Conservation (phyloP, 2,329 filamentous ascomycete species). For the Fusarium sp. region DNA sequence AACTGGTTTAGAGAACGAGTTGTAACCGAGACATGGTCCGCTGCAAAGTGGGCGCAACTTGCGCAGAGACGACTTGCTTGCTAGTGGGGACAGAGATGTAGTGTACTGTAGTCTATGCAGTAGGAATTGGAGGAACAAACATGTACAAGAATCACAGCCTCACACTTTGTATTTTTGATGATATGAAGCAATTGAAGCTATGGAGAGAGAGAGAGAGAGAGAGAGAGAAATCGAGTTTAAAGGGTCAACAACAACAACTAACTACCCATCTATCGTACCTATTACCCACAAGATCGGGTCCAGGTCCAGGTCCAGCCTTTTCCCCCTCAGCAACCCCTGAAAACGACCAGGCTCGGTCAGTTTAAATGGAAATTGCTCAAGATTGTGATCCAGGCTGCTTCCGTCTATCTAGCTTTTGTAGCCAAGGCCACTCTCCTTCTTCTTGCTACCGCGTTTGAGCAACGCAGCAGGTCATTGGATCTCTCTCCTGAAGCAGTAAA, state of each 20-base stretch:
- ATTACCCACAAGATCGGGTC: slow-evolving; percentile 25
- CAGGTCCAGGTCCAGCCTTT: slow-evolving; percentile 6
- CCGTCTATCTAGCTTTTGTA: not conserved
- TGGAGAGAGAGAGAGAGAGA: not conserved
- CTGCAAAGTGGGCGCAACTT: slow-evolving; percentile 33
- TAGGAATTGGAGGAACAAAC: not conserved
- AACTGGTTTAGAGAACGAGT: slow-evolving; percentile 34
- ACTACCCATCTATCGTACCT: not conserved
- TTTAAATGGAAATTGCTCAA: not conserved
- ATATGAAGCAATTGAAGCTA: slow-evolving; percentile 5
- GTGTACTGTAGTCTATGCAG: too few relatives aligned
- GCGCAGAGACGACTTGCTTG: slow-evolving; percentile 6
- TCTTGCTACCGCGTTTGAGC: slow-evolving; percentile 6
- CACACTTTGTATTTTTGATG: not conserved
- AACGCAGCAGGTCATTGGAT: slow-evolving; percentile 11
- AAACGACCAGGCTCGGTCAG: not conserved
- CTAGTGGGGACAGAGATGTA: slow-evolving; percentile 3
- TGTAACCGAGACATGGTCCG: slow-evolving; percentile 54
- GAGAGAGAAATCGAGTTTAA: slow-evolving; percentile 1
- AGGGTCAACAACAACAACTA: slow-evolving; percentile 11
- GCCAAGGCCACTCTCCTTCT: not conserved
- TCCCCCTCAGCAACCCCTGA: slow-evolving; percentile 16
- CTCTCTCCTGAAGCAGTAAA: slow-evolving; percentile 6
- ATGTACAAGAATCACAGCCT: not conserved
- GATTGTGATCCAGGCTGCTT: not conserved